phyloP scores from a whole-genome alignment of 2,329 filamentous ascomycete species.

The Aspergillus sp. region DNA sequence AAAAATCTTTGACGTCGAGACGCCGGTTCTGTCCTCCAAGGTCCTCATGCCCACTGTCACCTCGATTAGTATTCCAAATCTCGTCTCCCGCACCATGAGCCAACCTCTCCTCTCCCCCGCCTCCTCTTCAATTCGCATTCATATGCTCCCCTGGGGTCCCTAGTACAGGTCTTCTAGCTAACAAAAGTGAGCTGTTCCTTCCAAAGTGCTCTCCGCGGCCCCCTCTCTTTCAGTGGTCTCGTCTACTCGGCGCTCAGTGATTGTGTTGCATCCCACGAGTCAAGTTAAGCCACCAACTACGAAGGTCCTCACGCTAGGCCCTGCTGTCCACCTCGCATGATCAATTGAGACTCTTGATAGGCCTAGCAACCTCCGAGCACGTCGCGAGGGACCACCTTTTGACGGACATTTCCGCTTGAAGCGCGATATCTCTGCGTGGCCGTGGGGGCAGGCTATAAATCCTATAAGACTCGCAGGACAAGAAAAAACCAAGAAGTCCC shows the following conservation, averaged over 20 bases:
- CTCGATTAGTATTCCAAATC: slow-evolving; percentile 4
- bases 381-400: slow-evolving; percentile 15
- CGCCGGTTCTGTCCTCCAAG: slow-evolving; percentile 25
- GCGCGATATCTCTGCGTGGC: slow-evolving; percentile 1
- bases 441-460: background rate
- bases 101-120: background rate
- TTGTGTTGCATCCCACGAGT: slow-evolving; percentile 3
- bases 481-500: slow-evolving; percentile 15
- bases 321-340: slow-evolving; percentile 6
- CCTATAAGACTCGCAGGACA: slow-evolving; percentile 17
- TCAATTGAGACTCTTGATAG: slow-evolving; percentile 7
- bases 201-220: background rate
- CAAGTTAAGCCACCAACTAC: slow-evolving; percentile 3
- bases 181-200: slow-evolving; percentile 8
- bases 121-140: background rate
- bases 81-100: slow-evolving; percentile 16
- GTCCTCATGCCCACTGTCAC: slow-evolving; percentile 27
- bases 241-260: background rate
- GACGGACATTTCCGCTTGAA: slow-evolving; percentile 8
- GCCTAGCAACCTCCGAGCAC: slow-evolving; percentile 11
- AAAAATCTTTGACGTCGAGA: slow-evolving; percentile 27
- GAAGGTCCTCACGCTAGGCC: slow-evolving; percentile 20
- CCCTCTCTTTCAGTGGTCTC: background rate
- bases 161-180: background rate
- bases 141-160: slow-evolving; percentile 9